A percentile compares a stretch with the other conserved stretches of the same genome.
phyloP scores from a whole-genome alignment of 768 basidiomycete genomes.

The Pleurotus salmoneostramineus region DNA sequence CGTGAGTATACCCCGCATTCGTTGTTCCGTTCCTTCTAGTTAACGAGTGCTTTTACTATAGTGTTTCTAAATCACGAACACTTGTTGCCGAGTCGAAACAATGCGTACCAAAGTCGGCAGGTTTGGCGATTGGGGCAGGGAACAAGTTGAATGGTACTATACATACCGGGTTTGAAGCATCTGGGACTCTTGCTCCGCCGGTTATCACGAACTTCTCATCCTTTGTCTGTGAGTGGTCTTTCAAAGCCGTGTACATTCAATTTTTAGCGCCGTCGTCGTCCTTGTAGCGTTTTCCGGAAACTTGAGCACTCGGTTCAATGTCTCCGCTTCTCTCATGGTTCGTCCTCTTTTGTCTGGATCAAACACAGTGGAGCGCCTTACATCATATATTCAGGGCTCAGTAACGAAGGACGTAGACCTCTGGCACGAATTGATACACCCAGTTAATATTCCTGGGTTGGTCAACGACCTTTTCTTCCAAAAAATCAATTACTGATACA shows the following conservation, averaged over 20 bases:
- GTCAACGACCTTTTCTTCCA: background rate
- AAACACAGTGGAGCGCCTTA: background rate
- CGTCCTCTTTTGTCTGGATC: background rate
- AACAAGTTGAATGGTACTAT: background rate
- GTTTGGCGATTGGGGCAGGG: background rate
- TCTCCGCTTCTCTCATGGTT: background rate
- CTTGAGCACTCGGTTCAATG: background rate
- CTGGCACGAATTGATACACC: background rate
- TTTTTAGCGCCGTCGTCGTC: no score
- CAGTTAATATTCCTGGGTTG: background rate
- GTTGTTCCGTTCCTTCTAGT: background rate
- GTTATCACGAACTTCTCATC: background rate
- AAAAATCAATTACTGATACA: background rate
- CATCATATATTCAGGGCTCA: background rate
- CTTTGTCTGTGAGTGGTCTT: background rate
- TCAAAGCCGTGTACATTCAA: no score
- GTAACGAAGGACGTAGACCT: background rate
- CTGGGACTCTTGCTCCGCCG: background rate
- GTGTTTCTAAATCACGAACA: background rate
- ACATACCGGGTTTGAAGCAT: background rate
- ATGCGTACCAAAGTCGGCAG: background rate
- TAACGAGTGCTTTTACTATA: background rate
- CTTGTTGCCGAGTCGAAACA: background rate
- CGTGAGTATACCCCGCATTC: background rate
- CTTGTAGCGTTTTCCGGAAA: background rate